These are phyloP conservation scores for Penicillium digitatum DNA, from an alignment of 2,329 filamentous ascomycete genomes.

Conservation along the genomic window DNA sequence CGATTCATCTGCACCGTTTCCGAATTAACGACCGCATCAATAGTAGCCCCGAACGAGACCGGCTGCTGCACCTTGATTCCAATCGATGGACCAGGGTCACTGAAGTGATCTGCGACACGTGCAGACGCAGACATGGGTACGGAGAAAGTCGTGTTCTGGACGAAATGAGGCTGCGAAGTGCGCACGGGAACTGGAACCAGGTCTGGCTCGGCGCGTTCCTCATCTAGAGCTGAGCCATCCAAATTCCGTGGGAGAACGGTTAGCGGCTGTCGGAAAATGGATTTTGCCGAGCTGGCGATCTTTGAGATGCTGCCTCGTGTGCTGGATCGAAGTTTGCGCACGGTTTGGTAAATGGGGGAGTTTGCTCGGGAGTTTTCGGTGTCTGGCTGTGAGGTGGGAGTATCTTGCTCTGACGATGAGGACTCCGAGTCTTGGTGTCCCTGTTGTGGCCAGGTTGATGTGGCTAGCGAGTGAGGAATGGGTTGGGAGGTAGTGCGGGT, in stretches of 20 bases:
- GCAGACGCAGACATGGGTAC: neutral
- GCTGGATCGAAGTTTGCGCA: slow-evolving; percentile 2
- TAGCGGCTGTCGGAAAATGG: neutral
- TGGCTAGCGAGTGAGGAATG: neutral
- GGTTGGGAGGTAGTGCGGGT: neutral
- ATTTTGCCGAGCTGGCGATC: neutral
- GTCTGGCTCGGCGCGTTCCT: neutral
- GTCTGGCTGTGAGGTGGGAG: neutral
- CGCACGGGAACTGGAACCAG: neutral
- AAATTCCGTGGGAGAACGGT: neutral
- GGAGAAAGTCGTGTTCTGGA: neutral
- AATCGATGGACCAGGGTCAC: slow-evolving; percentile 6
- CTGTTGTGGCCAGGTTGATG: neutral
- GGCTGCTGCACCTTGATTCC: neutral
- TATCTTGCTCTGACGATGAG: neutral
- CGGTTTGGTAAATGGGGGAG: slow-evolving; percentile 10
- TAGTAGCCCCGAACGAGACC: slow-evolving; percentile 2
- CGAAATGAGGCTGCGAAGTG: neutral
- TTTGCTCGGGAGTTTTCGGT: neutral
- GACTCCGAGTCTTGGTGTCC: neutral
- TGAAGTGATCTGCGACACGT: slow-evolving; percentile 1
- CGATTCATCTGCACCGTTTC: slow-evolving; percentile 15
- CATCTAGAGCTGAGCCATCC: neutral
- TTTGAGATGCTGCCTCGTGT: slow-evolving; percentile 2
- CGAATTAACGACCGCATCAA: slow-evolving; percentile 4